Base-by-base conservation (phyloP, 139 green algal genomes). In the Coelastrella sp. region DNA sequence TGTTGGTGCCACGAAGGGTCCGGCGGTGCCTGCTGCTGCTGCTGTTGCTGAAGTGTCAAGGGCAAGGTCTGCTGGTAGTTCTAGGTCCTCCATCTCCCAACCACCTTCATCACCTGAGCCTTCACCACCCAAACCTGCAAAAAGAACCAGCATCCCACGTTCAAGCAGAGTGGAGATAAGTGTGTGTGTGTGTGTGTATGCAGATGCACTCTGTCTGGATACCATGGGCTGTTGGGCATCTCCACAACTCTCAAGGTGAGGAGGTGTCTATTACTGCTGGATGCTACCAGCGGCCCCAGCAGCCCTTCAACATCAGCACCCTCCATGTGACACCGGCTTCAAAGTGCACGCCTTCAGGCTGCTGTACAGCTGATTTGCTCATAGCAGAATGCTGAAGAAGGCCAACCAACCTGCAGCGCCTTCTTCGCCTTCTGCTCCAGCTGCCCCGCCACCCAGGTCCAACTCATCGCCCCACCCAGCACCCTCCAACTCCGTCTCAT, bases 51-150 rank as follows among this genome's bases (percentile, higher is more conserved):
- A 22, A 59, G 89, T 60, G 25, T 84, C 68, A 59, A 56, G 68
- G 22, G 78, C 90, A 56, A 92, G 92, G 63, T 97, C 96, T 63
- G 95, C 91, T 7, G 94, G 95, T 35, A 98, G 84, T 85, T 99
- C 98, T 78, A 99, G 91, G 74, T 97, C 97, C 92, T 99, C 97
- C 97, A 99, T 99, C 66, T 99, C 98, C 98, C 98, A 99, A 66
- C 97, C 97, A 61, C 94, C 95, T 17, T 94, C 95, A 12, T 82
- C 94, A 25, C 93, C 96, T 20, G 95, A 96, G n/a, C 88, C 94
- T 56, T 93, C 95, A 59, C 89, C 95, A 65, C 92, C 96, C 22
- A 85, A 79, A 7, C 24, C 94, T n/a, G 94, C 94, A 87, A 6
- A 12, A 74, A 63, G 11, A 60, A 19, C 11, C 1, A 49, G 35